Evolutionary conservation across 2,329 filamentous ascomycete species (phyloP).

Genomic region (Dothiorella sarmentorum): DNA sequence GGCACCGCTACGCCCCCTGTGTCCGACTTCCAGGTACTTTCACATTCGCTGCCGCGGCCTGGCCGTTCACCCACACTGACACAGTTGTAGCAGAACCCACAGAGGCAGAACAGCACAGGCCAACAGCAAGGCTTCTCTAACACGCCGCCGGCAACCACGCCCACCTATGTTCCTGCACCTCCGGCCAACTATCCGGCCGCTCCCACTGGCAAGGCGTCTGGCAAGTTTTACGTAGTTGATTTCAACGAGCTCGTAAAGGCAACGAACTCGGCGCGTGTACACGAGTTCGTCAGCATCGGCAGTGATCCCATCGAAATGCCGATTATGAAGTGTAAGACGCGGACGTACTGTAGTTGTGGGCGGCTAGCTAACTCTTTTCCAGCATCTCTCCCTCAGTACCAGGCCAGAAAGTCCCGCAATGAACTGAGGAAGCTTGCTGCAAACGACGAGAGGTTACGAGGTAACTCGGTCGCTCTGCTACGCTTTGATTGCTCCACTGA

Average conservation of each 20-base stretch:
- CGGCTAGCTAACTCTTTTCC: slow-evolving; percentile 24
- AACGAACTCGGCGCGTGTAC: slow-evolving; percentile 44
- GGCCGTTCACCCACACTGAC: not conserved
- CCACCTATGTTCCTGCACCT: not conserved
- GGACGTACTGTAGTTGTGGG: not conserved
- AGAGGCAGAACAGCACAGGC: not conserved
- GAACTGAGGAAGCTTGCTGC: slow-evolving; percentile 43
- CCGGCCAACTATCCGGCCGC: slow-evolving; percentile 12
- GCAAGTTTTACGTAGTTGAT: slow-evolving; percentile 43
- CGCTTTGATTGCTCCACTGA: not conserved
- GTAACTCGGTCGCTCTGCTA: slow-evolving; percentile 11
- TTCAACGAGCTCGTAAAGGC: slow-evolving; percentile 40
- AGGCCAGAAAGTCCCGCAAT: slow-evolving; percentile 44
- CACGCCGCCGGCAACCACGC: not conserved
- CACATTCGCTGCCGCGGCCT: not conserved
- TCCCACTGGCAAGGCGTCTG: slow-evolving; percentile 35
- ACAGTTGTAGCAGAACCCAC: not conserved
- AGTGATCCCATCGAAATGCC: slow-evolving; percentile 40
- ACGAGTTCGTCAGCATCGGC: slow-evolving; percentile 44
- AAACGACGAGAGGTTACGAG: slow-evolving; percentile 40
- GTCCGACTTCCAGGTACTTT: slow-evolving; percentile 14
- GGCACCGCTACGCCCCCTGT: not conserved
- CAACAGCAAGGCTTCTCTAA: not conserved
- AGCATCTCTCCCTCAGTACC: slow-evolving; percentile 43
- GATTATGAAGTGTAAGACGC: slow-evolving; percentile 43